Conservation (phyloP, 2,329 filamentous ascomycete species). For the Pseudogymnoascus sp. region DNA sequence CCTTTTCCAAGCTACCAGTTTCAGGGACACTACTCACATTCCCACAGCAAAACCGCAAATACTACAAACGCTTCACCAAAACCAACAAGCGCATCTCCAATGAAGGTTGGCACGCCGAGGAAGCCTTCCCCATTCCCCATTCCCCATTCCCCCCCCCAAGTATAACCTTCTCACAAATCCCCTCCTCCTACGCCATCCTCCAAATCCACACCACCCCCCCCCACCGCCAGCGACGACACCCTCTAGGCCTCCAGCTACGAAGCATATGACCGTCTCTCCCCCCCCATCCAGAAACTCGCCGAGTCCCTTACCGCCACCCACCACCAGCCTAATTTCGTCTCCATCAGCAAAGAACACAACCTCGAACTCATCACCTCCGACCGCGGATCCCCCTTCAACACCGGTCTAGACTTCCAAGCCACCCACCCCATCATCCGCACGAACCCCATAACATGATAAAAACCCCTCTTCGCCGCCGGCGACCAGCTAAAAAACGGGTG, state of each 20-base stretch:
- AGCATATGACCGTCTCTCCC: conserved; percentile 14
- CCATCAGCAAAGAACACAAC: conserved; percentile 16
- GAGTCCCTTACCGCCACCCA: conserved; percentile 18
- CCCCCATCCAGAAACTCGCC: conserved; percentile 14
- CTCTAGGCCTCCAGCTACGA: conserved; percentile 34
- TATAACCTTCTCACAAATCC: conserved; percentile 41
- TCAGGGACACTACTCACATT: too few relatives aligned
- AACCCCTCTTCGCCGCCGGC: conserved; percentile 31
- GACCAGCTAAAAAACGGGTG: conserved; percentile 42
- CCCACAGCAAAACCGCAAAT: conserved; percentile 28
- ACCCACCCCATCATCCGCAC: conserved; percentile 52
- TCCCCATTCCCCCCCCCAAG: not conserved
- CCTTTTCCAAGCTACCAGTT: too few relatives aligned
- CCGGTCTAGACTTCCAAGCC: conserved; percentile 44
- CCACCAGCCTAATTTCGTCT: conserved; percentile 18
- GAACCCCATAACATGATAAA: conserved; percentile 40
- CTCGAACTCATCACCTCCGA: conserved; percentile 36
- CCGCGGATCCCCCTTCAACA: conserved; percentile 50
- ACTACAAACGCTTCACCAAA: conserved; percentile 32
- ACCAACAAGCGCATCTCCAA: conserved; percentile 26
- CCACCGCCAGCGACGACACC: conserved; percentile 38
- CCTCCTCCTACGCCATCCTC: conserved; percentile 41
- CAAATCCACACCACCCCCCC: conserved; percentile 36
- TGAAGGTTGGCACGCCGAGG: conserved; percentile 41
- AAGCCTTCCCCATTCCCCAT: conserved; percentile 11